Base-by-base conservation (phyloP, 257 asterid genomes). In the Lantana camara region DNA sequence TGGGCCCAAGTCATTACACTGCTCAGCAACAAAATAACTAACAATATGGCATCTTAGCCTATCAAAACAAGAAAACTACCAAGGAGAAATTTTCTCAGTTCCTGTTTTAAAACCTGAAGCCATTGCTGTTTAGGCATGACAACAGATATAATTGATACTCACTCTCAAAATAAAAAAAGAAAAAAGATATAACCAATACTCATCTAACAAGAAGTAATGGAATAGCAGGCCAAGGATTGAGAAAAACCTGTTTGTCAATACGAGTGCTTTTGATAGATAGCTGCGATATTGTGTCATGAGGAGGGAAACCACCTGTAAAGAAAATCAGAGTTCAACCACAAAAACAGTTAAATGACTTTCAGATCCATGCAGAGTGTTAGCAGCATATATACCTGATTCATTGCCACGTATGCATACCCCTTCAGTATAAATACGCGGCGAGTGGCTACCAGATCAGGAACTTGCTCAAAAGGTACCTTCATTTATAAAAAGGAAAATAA, bases 401-500 rank as follows among this genome's bases (percentile, higher is more conserved):
- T 84, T 53, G 95, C 96, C 68, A 90, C 93, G 77, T 90, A 94
- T 30, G 99, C 99, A 68, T 78, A 63, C 32, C 99, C 99, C 74
- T 90, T 90, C 53, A 69, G 77, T 51, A 94, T 74, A 78, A 73
- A 88, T 51, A 90, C 99, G 62, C 92, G 70, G 3, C 97, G 96
- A 73, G 54, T 74, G 9, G 92, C 93, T 57, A 90, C 99, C 68
- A 90, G 96, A 61, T 94, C 96, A 7, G 93, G 93, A 76, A 94
- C 99, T 89, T 81, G 89, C 80, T 90, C 97, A 80, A 94, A 90
- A 55, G 99, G 99, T 57, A 87, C 99, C 99, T 93, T 75, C 53
- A 80, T 38, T 67, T 38, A 60, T 14, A 45, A 65, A 34, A 13
- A 42, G 38, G 14, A 57, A 71, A 66, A 61, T 57, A 69, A 44